Evolutionary conservation across 257 asterid genomes (phyloP), one percentile per base, ranked within the genome.

Genomic region (Penstemon barbatus): DNA sequence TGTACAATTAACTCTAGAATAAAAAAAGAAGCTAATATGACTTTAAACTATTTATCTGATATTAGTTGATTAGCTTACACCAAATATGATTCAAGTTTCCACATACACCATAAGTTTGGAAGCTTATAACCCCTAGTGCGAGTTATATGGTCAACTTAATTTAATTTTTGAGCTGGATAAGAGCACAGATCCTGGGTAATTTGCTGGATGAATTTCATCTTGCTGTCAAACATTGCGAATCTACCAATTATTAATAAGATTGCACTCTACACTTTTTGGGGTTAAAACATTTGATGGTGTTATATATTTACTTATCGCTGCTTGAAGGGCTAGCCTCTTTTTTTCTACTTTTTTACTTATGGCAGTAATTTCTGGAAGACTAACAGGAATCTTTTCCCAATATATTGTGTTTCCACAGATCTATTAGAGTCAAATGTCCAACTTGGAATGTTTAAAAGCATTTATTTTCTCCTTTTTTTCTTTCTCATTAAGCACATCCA

Each of bases 291-390:
- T 57, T 12, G 12, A 9, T 49, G 60, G 43, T 38, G 11, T 51
- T n/a, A 36, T 55, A 36, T 6, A 11, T 55, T 65, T 62, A 25
- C 1, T 8, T 61, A 18, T 61, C 53, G 33, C 10, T 52, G 25
- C 10, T 25, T 25, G 40, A 18, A 9, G 13, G 37, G 57, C 18
- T 37, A 42, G 15, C 45, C 57, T 57, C 57, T 45, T 44, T 13
- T 57, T 41, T 15, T 66, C 50, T 66, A 18, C 15, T 66, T 4
- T 25, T 8, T 11, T 5, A 33, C 39, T 33, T 70, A 49, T 40
- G 46, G 69, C 5, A 49, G 10, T 63, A 48, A 49, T 64, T 59
- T 49, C 45, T 39, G 62, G 51, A 48, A 69, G 33, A 59, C 52
- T 39, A 4, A 12, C 2, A 44, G 8, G 57, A 44, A 49, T n/a